These are phyloP conservation scores for Lithospermum erythrorhizon DNA, from an alignment of 257 asterid species.

Conservation along the genomic window DNA sequence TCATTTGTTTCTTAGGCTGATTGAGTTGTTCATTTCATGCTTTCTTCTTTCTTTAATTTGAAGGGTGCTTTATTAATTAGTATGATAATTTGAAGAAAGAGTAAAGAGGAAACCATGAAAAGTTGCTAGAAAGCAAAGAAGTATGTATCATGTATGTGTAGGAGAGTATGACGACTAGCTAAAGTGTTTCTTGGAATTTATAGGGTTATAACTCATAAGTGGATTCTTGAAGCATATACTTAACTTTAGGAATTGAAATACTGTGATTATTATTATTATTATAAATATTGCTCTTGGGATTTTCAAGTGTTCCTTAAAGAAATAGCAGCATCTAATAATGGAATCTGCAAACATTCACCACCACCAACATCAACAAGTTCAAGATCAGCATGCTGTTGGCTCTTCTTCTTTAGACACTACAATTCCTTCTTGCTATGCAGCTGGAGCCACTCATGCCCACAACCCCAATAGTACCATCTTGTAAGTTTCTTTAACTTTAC, in stretches of 20 bases:
- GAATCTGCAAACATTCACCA: constrained; percentile 62
- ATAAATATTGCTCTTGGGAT: constrained; percentile 61
- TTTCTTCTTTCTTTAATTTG: constrained; percentile 3
- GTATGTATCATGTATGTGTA: neutral
- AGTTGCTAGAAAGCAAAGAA: constrained; percentile 30
- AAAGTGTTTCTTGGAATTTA: constrained; percentile 19
- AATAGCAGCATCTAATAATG: constrained; percentile 38
- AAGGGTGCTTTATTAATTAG: neutral
- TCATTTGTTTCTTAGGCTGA: too few species aligned
- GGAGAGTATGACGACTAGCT: constrained; percentile 25
- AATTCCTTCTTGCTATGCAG: constrained; percentile 33
- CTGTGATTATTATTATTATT: constrained; percentile 12
- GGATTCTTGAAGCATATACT: constrained; percentile 10
- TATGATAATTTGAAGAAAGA: constrained; percentile 27
- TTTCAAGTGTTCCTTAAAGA: constrained; percentile 45
- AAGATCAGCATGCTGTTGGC: constrained; percentile 47
- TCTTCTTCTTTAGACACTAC: constrained; percentile 24
- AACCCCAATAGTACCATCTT: constrained; percentile 36
- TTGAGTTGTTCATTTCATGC: constrained; percentile 4
- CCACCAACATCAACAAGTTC: constrained; percentile 25
- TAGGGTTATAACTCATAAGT: constrained; percentile 16
- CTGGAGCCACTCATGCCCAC: constrained; percentile 38
- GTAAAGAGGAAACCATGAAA: constrained; percentile 31
- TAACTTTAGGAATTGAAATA: neutral
- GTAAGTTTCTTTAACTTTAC: constrained; percentile 37